phyloP scores from a whole-genome alignment of 768 basidiomycete species.

The Nidula microcarpa region DNA sequence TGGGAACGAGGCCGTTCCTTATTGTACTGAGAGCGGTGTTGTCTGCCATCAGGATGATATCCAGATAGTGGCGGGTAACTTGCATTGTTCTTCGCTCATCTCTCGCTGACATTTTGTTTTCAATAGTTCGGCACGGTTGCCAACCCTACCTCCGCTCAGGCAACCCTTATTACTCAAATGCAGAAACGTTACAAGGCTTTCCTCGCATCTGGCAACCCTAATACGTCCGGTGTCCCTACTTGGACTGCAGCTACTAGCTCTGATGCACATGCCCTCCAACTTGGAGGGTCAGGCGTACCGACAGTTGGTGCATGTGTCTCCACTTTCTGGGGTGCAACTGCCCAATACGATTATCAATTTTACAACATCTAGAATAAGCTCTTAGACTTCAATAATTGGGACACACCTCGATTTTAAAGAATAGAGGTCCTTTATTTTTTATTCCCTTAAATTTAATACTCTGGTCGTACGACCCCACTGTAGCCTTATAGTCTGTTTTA shows the following conservation, averaged over 20 bases:
- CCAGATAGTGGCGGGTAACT: slow-evolving; percentile 59
- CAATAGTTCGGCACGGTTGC: slow-evolving; percentile 52
- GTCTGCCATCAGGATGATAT: slow-evolving; percentile 87
- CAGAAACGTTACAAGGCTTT: slow-evolving; percentile 69
- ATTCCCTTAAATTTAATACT: too few species aligned
- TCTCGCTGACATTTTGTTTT: neutral
- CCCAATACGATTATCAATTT: slow-evolving; percentile 72
- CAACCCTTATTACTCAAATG: slow-evolving; percentile 59
- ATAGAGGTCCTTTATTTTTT: too few species aligned
- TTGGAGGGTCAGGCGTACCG: slow-evolving; percentile 56
- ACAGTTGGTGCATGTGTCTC: slow-evolving; percentile 58
- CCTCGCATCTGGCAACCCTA: slow-evolving; percentile 60
- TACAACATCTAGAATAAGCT: slow-evolving; percentile 33
- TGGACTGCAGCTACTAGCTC: slow-evolving; percentile 55
- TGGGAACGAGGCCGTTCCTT: slow-evolving; percentile 51
- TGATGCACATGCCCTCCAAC: slow-evolving; percentile 52
- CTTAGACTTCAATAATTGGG: neutral
- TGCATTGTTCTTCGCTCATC: slow-evolving; percentile 1
- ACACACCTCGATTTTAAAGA: too few species aligned
- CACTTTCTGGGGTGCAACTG: slow-evolving; percentile 62
- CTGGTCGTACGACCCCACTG: too few species aligned
- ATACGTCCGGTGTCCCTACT: slow-evolving; percentile 39
- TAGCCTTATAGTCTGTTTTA: too few species aligned
- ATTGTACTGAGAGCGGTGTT: slow-evolving; percentile 51
- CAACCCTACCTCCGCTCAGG: slow-evolving; percentile 52